phyloP scores from a whole-genome alignment of 2,329 filamentous ascomycete genomes.

The Pseudogymnoascus verrucosus region DNA sequence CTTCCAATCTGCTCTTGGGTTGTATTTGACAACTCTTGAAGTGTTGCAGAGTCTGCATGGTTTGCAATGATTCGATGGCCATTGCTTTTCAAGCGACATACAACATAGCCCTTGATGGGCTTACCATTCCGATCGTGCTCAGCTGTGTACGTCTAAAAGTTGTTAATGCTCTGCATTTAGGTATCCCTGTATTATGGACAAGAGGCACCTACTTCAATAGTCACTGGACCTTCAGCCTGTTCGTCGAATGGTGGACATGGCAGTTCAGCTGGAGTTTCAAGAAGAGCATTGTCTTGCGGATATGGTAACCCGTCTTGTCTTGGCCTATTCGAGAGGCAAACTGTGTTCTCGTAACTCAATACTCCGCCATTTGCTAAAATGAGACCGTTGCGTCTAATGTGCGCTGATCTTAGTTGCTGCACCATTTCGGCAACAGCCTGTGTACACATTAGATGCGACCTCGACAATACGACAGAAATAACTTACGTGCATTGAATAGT shows the following conservation, averaged over 20 bases:
- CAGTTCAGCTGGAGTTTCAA: slow-evolving; percentile 32
- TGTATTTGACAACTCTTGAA: slow-evolving; percentile 36
- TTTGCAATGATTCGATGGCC: slow-evolving; percentile 49
- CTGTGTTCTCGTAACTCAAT: slow-evolving; percentile 55
- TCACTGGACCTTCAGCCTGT: slow-evolving; percentile 40
- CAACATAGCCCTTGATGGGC: slow-evolving; percentile 40
- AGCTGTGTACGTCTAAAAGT: slow-evolving; percentile 50
- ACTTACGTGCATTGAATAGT: slow-evolving; percentile 60
- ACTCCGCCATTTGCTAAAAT: slow-evolving; percentile 59
- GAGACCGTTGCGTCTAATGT: slow-evolving; percentile 40
- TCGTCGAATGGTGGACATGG: slow-evolving; percentile 33
- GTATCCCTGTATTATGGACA: neutral
- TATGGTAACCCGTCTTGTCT: slow-evolving; percentile 32
- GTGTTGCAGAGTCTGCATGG: slow-evolving; percentile 41
- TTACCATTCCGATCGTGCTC: slow-evolving; percentile 44
- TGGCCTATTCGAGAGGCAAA: slow-evolving; percentile 46
- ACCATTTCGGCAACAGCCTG: slow-evolving; percentile 47
- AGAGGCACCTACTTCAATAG: slow-evolving; percentile 40
- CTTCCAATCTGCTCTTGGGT: slow-evolving; percentile 41
- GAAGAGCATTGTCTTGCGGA: slow-evolving; percentile 38
- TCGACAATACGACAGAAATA: neutral
- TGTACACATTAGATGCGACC: neutral
- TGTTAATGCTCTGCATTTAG: neutral
- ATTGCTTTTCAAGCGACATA: slow-evolving; percentile 41
- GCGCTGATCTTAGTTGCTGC: slow-evolving; percentile 41